A percentile compares a stretch with the other conserved stretches of the same genome.
These are phyloP conservation scores for Fusarium kyushuense DNA, from an alignment of 2,329 filamentous ascomycete species.

Conservation along the genomic window DNA sequence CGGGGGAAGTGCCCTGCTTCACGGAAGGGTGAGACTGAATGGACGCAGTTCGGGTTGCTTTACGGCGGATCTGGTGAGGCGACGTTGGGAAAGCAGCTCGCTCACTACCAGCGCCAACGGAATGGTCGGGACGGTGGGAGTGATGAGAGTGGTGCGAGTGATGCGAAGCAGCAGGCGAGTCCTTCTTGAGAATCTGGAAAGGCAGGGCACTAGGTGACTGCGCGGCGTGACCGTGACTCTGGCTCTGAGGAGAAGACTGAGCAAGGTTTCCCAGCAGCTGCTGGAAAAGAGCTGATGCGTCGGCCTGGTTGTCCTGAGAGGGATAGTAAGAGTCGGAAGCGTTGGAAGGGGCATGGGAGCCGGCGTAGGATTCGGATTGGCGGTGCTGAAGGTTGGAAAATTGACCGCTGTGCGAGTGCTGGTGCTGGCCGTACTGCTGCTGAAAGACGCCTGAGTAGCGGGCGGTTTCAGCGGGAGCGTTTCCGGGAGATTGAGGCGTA, in stretches of 20 bases:
- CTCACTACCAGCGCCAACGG: conserved; percentile 54
- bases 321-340: conserved; percentile 46
- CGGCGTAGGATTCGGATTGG: conserved; percentile 46
- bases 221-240: conserved; percentile 52
- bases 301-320: conserved; percentile 55
- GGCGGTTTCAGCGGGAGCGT: conserved; percentile 45
- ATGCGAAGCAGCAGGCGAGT: conserved; percentile 56
- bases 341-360: conserved; percentile 43
- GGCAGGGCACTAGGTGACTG: conserved; percentile 49
- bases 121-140: conserved; percentile 54
- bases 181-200: conserved; percentile 66
- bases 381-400: conserved; percentile 45
- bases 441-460: conserved; percentile 50
- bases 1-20: conserved; percentile 49
- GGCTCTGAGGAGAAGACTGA: conserved; percentile 58
- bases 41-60: conserved; percentile 53
- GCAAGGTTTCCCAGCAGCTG: conserved; percentile 54
- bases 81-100: conserved; percentile 60
- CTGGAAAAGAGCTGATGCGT: conserved; percentile 54
- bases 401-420: conserved; percentile 44
- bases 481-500: conserved; percentile 60
- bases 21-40: conserved; percentile 47
- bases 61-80: conserved; percentile 56
- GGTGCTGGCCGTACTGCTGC: conserved; percentile 42
- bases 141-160: conserved; percentile 55